A percentile compares a stretch with the other conserved stretches of the same genome.
These are phyloP conservation scores for Akanthomyces dipterigenus DNA, from an alignment of 2,329 filamentous ascomycete genomes.

Conservation along the genomic window DNA sequence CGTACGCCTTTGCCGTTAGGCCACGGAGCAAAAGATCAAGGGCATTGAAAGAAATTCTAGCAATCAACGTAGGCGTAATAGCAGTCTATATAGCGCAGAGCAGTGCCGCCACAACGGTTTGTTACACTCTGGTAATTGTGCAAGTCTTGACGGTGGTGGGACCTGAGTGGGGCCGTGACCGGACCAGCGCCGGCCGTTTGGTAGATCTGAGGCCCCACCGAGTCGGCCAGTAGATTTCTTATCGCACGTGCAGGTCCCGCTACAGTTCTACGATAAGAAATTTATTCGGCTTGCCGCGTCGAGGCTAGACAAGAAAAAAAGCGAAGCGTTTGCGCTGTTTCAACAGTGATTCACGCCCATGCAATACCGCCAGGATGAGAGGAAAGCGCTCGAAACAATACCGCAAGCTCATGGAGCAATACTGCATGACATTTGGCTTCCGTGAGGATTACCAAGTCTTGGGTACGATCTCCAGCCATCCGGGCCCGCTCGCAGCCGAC, in stretches of 20 bases:
- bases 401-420: constrained; percentile 87
- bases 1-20: too few relatives aligned
- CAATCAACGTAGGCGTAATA: too few relatives aligned
- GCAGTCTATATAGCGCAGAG: too few relatives aligned
- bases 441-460: constrained; percentile 91
- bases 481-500: neutral
- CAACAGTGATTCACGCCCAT: neutral
- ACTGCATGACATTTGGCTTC: constrained; percentile 80
- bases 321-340: neutral
- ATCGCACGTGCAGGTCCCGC: constrained; percentile 27
- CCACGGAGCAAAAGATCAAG: too few relatives aligned
- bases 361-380: constrained; percentile 31
- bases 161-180: neutral
- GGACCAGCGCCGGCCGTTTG: neutral
- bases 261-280: constrained; percentile 29
- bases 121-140: too few relatives aligned
- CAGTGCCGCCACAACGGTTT: too few relatives aligned
- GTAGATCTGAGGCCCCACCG: neutral
- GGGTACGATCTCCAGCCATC: constrained; percentile 35
- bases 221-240: constrained; percentile 15
- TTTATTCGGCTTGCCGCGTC: constrained; percentile 25
- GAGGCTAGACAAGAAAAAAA: neutral
- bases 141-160: neutral
- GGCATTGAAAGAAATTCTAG: too few relatives aligned
- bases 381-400: constrained; percentile 49